Evolutionary conservation across 2,329 filamentous ascomycete species (phyloP), one percentile per base, ranked within the genome.

Genomic region (Lomentospora prolificans): DNA sequence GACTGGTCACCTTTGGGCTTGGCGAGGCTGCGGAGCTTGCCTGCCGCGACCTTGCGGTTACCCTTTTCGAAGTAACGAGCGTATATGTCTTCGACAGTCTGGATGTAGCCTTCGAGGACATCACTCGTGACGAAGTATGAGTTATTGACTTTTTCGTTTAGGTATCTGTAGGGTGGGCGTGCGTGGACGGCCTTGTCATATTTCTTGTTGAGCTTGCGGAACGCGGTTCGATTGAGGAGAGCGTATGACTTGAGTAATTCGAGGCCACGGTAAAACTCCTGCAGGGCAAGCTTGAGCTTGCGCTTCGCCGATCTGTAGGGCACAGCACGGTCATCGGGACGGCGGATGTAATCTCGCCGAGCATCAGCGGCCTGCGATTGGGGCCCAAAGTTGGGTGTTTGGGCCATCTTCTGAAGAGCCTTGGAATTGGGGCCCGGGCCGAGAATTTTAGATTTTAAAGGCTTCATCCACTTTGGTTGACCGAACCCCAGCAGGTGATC

Each of bases 191-290:
- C 83, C 72, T 97, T 99, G 76, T 97, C 91, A 67, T 95, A 97
- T 70, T 99, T 99, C 70, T 99, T 99, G 72, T 95, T 96, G 66
- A 99, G 90, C 69, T 99, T 99, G 30, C 91, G 85, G 65, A 97
- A 97, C 0, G 90, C 94, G 0, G 90, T 96, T 51, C 90, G 82
- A 68, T 99, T 99, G 12, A 96, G 76, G 22, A 95, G 73, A 1
- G 90, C 86, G 64, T 95, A 99, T 0, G 89, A 88, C 71, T 96
- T 97, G 58, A 99, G 78, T 50, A 97, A 75, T 67, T 99, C 94
- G 12, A 99, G 77, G 0, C 89, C 87, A 19, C 92, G 86, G 67
- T 99, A 97, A 67, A 90, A 96, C 67, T 97, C 94, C 64, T 95
- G 88, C 52, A 97, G 70, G 0, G 94, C 94, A 51, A 89, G 74